These are phyloP conservation scores for Isatis tinctoria DNA, from an alignment of 345 rosid species.

Conservation along the genomic window DNA sequence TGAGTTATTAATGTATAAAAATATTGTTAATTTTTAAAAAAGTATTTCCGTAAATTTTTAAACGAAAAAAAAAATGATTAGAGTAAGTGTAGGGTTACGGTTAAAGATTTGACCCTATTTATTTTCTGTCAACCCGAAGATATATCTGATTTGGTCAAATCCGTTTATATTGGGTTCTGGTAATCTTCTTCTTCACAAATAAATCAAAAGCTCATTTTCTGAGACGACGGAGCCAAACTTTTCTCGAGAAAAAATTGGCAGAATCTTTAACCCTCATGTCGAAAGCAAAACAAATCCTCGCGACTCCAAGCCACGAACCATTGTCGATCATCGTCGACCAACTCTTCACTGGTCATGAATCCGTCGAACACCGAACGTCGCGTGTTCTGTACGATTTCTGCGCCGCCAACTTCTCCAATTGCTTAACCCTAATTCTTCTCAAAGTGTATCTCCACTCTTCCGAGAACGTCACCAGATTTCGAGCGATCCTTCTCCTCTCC, in stretches of 20 bases:
- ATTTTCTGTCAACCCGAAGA: background rate
- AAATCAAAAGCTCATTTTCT: too few relatives aligned
- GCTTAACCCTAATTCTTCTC: slow-evolving; percentile 9
- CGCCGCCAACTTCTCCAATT: background rate
- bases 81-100: background rate
- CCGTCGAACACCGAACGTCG: background rate
- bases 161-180: background rate
- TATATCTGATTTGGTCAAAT: background rate
- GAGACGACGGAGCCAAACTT: background rate
- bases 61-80: too few relatives aligned
- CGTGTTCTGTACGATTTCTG: background rate
- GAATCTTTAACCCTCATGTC: background rate
- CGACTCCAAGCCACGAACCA: background rate
- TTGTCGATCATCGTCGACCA: background rate
- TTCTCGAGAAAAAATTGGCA: background rate
- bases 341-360: background rate
- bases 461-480: background rate
- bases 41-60: too few relatives aligned
- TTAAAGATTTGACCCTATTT: background rate
- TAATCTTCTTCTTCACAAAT: too few relatives aligned
- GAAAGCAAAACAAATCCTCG: background rate
- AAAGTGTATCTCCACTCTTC: background rate
- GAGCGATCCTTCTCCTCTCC: background rate
- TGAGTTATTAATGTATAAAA: too few relatives aligned
- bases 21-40: too few relatives aligned